Percentiles rank a stretch among this genome's conserved stretches.
Evolutionary conservation across 495 filamentous ascomycete genomes (phyloP).

Genomic region (Astrothelium macrocarpum): DNA sequence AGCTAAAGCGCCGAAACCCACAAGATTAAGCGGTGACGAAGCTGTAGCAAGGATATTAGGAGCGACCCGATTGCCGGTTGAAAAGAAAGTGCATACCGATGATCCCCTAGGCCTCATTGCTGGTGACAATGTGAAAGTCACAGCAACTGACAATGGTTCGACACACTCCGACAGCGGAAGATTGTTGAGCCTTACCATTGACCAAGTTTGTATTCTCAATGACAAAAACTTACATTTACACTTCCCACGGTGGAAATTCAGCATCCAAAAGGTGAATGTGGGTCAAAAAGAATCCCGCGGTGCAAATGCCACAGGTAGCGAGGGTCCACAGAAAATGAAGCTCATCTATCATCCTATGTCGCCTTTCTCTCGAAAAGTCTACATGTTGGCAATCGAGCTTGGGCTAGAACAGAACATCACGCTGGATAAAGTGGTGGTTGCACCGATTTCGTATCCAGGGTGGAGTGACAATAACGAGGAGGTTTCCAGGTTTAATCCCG

Average conservation of each 20-base stretch:
- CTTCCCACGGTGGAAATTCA: conserved; percentile 47
- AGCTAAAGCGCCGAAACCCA: conserved; percentile 24
- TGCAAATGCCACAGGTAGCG: neutral
- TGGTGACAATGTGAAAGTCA: conserved; percentile 42
- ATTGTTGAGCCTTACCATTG: conserved; percentile 37
- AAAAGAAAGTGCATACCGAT: conserved; percentile 30
- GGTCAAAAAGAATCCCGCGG: too few relatives aligned
- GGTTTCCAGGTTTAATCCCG: neutral
- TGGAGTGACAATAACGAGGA: conserved; percentile 3
- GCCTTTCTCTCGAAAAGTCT: conserved; percentile 15
- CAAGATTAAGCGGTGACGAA: conserved; percentile 39
- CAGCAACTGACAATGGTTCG: conserved; percentile 45
- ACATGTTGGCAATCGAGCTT: conserved; percentile 60
- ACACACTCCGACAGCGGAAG: conserved; percentile 43
- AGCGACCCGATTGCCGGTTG: conserved; percentile 29
- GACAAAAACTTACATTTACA: conserved; percentile 41
- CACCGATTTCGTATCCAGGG: conserved; percentile 36
- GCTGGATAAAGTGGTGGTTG: conserved; percentile 93
- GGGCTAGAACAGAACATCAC: conserved; percentile 89
- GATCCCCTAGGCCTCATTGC: conserved; percentile 38
- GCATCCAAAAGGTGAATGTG: conserved; percentile 29
- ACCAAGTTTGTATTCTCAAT: conserved; percentile 41
- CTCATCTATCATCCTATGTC: conserved; percentile 17
- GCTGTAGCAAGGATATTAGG: conserved; percentile 36
- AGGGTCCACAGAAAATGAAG: conserved; percentile 8